A percentile compares a stretch with the other conserved stretches of the same genome.
Evolutionary conservation across 495 filamentous ascomycete genomes (phyloP).

Genomic region (Xylaria nigripes): DNA sequence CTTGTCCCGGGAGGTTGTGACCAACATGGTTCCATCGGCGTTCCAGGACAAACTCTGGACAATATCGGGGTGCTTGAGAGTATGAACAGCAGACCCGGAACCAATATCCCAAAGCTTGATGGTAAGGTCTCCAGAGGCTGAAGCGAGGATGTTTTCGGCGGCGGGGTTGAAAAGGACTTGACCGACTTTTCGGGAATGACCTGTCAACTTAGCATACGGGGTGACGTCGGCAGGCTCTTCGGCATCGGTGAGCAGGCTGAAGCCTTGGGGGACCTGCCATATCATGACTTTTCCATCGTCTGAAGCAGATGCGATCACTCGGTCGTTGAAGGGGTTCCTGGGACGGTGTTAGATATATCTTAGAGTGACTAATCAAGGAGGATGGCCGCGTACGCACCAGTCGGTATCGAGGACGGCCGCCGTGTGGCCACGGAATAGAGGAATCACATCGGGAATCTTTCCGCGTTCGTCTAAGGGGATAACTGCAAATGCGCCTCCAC

Average conservation of each 20-base stretch:
- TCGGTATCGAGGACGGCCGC: slow-evolving; percentile 94
- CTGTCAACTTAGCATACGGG: slow-evolving; percentile 70
- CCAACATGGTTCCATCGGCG: slow-evolving; percentile 78
- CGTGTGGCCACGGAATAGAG: slow-evolving; percentile 92
- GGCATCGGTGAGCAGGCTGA: slow-evolving; percentile 72
- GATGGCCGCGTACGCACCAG: slow-evolving; percentile 55
- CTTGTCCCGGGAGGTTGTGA: slow-evolving; percentile 95
- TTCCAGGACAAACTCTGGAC: slow-evolving; percentile 96
- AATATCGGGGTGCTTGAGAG: slow-evolving; percentile 78
- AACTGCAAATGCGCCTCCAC: slow-evolving; percentile 94
- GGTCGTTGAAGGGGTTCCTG: slow-evolving; percentile 94
- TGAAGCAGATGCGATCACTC: slow-evolving; percentile 82
- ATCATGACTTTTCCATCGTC: slow-evolving; percentile 96
- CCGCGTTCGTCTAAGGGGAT: slow-evolving; percentile 85
- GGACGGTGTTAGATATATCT: slow-evolving; percentile 17
- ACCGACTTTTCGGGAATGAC: slow-evolving; percentile 81
- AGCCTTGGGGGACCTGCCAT: slow-evolving; percentile 88
- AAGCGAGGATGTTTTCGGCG: slow-evolving; percentile 91
- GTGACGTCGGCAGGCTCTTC: slow-evolving; percentile 75
- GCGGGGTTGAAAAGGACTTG: slow-evolving; percentile 97
- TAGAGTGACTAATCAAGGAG: slow-evolving; percentile 15
- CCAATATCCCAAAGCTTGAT: slow-evolving; percentile 95
- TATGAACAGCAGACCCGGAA: slow-evolving; percentile 61
- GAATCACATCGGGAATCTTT: slow-evolving; percentile 83
- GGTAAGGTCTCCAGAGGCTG: slow-evolving; percentile 88